These are phyloP conservation scores for Gracilaria vermiculophylla DNA, from an alignment of 23 red algal species.

Conservation along the genomic window DNA sequence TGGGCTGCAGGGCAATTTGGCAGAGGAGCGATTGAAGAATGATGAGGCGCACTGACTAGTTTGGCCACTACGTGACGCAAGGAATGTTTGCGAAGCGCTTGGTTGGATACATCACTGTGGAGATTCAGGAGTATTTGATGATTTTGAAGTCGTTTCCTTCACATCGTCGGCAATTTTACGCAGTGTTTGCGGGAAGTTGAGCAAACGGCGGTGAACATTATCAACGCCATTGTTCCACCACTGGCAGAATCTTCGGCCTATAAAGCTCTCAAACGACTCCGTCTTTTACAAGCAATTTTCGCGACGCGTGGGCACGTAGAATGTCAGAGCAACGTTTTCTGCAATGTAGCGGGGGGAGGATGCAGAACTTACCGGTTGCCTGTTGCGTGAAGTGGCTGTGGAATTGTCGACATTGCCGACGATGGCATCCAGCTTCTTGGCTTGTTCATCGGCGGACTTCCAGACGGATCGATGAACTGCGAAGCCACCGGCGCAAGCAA, in stretches of 20 bases:
- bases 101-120: not conserved
- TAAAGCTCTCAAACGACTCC: slow-evolving; percentile 63
- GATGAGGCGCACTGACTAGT: too few species aligned
- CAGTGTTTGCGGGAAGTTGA: slow-evolving; percentile 54
- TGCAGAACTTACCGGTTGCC: slow-evolving; percentile 40
- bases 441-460: slow-evolving; percentile 60
- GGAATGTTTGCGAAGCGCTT: not conserved
- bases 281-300: not conserved
- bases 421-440: slow-evolving; percentile 38
- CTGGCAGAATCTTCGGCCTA: slow-evolving; percentile 32
- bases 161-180: slow-evolving; percentile 43
- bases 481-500: slow-evolving; percentile 35
- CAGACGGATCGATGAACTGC: slow-evolving; percentile 46
- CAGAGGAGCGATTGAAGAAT: too few species aligned
- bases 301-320: not conserved
- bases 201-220: slow-evolving; percentile 52
- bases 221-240: slow-evolving; percentile 70
- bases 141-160: not conserved
- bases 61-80: too few species aligned
- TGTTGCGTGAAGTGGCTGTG: not conserved
- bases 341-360: too few species aligned
- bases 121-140: slow-evolving; percentile 23
- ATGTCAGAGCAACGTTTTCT: too few species aligned
- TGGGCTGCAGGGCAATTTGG: too few species aligned
- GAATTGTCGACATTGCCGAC: slow-evolving; percentile 11